These are phyloP conservation scores for Chlamydomonas reinhardtii DNA, from an alignment of 163 green algal genomes.

Conservation along the genomic window DNA sequence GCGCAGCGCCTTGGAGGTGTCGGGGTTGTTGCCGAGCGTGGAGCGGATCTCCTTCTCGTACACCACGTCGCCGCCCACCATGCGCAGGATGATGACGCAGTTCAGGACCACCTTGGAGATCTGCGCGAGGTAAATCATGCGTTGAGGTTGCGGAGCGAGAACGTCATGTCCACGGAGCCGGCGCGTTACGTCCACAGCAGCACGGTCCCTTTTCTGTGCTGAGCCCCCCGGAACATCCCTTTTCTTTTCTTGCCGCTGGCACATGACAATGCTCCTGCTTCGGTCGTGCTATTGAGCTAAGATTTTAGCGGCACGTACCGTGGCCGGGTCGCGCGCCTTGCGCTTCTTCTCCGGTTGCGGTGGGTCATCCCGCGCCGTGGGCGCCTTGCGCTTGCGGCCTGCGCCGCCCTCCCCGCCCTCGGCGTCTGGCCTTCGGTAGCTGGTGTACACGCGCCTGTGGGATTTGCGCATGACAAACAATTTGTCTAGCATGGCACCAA, in stretches of 20 bases:
- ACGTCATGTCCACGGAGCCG: too few relatives aligned
- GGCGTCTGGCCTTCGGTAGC: not conserved
- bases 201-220: too few relatives aligned
- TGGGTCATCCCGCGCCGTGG: slow-evolving; percentile 17
- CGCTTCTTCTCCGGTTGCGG: slow-evolving; percentile 42
- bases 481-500: too few relatives aligned
- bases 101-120: slow-evolving; percentile 51
- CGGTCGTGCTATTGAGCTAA: too few relatives aligned
- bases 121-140: too few relatives aligned
- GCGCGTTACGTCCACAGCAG: too few relatives aligned
- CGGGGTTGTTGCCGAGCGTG: slow-evolving; percentile 54
- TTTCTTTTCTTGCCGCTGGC: too few relatives aligned
- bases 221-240: too few relatives aligned
- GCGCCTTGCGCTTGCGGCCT: slow-evolving; percentile 32
- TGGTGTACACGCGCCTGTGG: not conserved
- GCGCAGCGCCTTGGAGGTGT: slow-evolving; percentile 52
- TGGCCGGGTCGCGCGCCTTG: slow-evolving; percentile 38
- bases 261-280: too few relatives aligned
- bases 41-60: slow-evolving; percentile 51
- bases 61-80: slow-evolving; percentile 35
- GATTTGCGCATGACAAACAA: too few relatives aligned
- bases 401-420: not conserved
- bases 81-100: slow-evolving; percentile 47
- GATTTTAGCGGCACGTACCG: not conserved
- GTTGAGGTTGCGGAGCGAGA: too few relatives aligned